Evolutionary conservation across 164 flowering plant genomes (phyloP), one percentile per base, ranked within the genome.

Genomic region (Liriodendron chinense): DNA sequence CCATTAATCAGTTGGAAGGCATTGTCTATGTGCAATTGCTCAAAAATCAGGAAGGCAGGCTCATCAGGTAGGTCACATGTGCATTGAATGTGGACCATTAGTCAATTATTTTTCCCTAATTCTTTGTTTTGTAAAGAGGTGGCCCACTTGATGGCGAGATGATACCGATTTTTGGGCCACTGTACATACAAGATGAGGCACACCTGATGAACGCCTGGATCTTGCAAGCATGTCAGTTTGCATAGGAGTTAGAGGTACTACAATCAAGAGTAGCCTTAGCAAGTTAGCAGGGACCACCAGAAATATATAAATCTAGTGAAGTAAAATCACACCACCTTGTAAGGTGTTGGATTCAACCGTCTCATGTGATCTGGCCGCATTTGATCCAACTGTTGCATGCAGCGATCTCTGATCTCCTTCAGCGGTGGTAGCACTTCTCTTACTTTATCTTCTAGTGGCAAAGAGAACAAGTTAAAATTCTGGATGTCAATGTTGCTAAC

Each of bases 291-390:
- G 57, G 8, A 34, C 26, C 34, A 34, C 26, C 34, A 65, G 48
- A 21, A 48, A 70, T 43, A 7, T 18, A n/a, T 16, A 18, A 14
- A 77, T 9, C n/a, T 10, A 69, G 64, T 23, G 43, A 26, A 53
- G 49, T 25, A 49, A 63, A 28, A 47, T 25, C 70, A 3, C 10
- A 14, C 9, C 83, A 96, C 99, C 97, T 96, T 96, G 87, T 94
- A 96, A 7, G 99, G 99, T 9, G 99, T 96, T 56, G 99, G 99
- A 78, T 96, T 96, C 63, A 96, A 80, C 78, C 96, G 85, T 84
- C 99, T 86, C 98, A 96, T 93, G 83, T 96, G 99, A 85, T 96
- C 99, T 26, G 97, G 88, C 26, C 98, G 89, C 98, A 96, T 94
- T 76, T 89, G 92, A 79, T 87, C 89, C 73, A 94, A 82, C 84